These are phyloP conservation scores for Pichia sp. DNA, from an alignment of 1,139 yeast genomes.

Conservation along the genomic window DNA sequence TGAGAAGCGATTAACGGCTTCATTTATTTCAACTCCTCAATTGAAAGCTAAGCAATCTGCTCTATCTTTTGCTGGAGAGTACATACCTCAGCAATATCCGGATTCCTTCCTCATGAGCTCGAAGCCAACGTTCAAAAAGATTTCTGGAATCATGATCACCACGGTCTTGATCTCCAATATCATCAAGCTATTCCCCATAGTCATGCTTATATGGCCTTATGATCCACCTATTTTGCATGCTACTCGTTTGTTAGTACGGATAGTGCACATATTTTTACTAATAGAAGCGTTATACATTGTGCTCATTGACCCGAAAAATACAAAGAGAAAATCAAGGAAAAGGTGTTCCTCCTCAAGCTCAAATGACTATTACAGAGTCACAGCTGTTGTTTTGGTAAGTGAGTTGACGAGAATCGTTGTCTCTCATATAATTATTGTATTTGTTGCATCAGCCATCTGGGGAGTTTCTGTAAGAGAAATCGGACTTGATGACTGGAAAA, in stretches of 20 bases:
- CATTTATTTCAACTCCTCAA: neutral
- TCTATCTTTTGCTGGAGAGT: neutral
- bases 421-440: slow-evolving; percentile 18
- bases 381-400: slow-evolving; percentile 24
- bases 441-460: slow-evolving; percentile 20
- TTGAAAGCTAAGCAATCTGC: neutral
- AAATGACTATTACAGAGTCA: slow-evolving; percentile 28
- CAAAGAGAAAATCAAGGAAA: neutral
- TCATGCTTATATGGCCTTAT: slow-evolving; percentile 96
- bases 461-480: slow-evolving; percentile 21
- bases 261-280: slow-evolving; percentile 29
- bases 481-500: slow-evolving; percentile 26
- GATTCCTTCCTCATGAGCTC: neutral
- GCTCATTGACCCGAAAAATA: slow-evolving; percentile 9
- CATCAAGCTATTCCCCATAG: slow-evolving; percentile 81
- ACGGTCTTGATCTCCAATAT: slow-evolving; percentile 73
- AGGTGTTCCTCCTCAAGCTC: slow-evolving; percentile 4
- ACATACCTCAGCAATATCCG: neutral
- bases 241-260: slow-evolving; percentile 30
- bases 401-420: slow-evolving; percentile 21
- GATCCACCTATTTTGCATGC: slow-evolving; percentile 54
- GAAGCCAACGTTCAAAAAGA: slow-evolving; percentile 7
- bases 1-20: neutral
- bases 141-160: slow-evolving; percentile 44
- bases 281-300: slow-evolving; percentile 32